Evolutionary conservation across 78 protist genomes (phyloP).

Genomic region (Mastigamoeba balamuthi): DNA sequence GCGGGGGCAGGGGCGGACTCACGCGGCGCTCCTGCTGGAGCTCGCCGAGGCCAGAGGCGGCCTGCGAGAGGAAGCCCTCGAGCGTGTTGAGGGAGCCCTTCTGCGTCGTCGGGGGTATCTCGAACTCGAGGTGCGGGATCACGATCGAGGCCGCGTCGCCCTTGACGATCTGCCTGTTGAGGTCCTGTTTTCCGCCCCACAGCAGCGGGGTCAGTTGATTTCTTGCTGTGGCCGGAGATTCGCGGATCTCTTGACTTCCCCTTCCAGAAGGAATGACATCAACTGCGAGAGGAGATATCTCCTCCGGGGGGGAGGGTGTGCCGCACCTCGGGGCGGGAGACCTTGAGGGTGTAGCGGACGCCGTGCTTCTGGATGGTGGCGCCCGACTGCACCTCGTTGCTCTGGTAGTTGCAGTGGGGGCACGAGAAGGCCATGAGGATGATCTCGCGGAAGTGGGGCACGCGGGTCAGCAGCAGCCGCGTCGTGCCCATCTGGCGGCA

Average conservation of each 20-base stretch:
- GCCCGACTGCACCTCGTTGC: constrained; percentile 53
- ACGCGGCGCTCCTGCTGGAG: constrained; percentile 3
- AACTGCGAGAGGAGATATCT: too few relatives aligned
- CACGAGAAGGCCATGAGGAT: constrained; percentile 76
- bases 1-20: too few relatives aligned
- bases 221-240: not conserved
- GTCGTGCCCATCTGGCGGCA: constrained; percentile 69
- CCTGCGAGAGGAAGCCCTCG: constrained; percentile 51
- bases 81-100: constrained; percentile 62
- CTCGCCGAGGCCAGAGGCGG: constrained; percentile 2
- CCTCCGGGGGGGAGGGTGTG: too few relatives aligned
- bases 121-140: constrained; percentile 82
- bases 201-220: not conserved
- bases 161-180: constrained; percentile 68
- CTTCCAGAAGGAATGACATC: too few relatives aligned
- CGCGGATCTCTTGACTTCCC: too few relatives aligned
- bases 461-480: constrained; percentile 51
- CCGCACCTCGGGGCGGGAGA: not conserved
- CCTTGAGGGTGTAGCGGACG: constrained; percentile 18
- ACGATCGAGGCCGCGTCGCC: constrained; percentile 59
- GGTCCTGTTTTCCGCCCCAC: constrained; percentile 22
- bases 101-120: constrained; percentile 58
- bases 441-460: constrained; percentile 82
- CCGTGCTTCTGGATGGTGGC: constrained; percentile 44
- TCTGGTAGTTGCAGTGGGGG: constrained; percentile 70